A percentile compares a stretch with the other conserved stretches of the same genome.
Evolutionary conservation across 2,329 filamentous ascomycete species (phyloP).

Genomic region (Penicillium rolfsii): DNA sequence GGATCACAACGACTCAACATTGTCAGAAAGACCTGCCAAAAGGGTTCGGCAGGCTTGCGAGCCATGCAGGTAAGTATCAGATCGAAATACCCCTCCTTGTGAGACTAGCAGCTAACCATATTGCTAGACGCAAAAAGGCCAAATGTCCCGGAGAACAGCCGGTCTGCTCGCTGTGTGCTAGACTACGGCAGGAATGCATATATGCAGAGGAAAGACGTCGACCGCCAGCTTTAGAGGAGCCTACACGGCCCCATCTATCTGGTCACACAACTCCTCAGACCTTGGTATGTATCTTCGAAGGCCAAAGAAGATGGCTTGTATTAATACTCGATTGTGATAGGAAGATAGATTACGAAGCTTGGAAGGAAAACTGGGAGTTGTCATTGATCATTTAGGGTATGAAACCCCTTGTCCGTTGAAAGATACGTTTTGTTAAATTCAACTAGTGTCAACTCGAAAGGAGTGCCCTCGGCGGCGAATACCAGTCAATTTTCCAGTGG

Average conservation of each 20-base stretch:
- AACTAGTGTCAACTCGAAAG: slow-evolving; percentile 22
- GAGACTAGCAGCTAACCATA: slow-evolving; percentile 13
- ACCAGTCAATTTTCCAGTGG: slow-evolving; percentile 15
- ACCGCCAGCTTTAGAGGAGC: slow-evolving; percentile 20
- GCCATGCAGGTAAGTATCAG: slow-evolving; percentile 43
- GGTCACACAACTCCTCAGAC: slow-evolving; percentile 21
- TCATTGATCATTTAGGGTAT: slow-evolving; percentile 44
- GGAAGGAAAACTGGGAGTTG: slow-evolving; percentile 39
- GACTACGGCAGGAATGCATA: slow-evolving; percentile 53
- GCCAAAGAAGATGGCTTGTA: neutral
- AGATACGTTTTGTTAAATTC: slow-evolving; percentile 7
- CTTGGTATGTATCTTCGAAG: slow-evolving; percentile 24
- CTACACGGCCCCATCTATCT: slow-evolving; percentile 14
- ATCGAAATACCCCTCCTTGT: neutral
- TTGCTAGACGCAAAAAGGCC: slow-evolving; percentile 55
- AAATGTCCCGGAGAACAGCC: slow-evolving; percentile 57
- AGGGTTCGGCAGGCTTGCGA: slow-evolving; percentile 48
- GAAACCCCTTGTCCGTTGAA: neutral
- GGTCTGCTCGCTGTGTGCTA: slow-evolving; percentile 53
- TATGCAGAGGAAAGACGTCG: slow-evolving; percentile 46
- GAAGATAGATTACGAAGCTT: slow-evolving; percentile 40
- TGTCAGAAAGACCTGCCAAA: slow-evolving; percentile 36
- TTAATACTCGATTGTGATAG: slow-evolving; percentile 17
- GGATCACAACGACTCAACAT: slow-evolving; percentile 21
- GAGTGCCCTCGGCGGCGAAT: slow-evolving; percentile 11